Evolutionary conservation across 176 grass and related monocot species (phyloP).

Genomic region (Pontederia paniculata): DNA sequence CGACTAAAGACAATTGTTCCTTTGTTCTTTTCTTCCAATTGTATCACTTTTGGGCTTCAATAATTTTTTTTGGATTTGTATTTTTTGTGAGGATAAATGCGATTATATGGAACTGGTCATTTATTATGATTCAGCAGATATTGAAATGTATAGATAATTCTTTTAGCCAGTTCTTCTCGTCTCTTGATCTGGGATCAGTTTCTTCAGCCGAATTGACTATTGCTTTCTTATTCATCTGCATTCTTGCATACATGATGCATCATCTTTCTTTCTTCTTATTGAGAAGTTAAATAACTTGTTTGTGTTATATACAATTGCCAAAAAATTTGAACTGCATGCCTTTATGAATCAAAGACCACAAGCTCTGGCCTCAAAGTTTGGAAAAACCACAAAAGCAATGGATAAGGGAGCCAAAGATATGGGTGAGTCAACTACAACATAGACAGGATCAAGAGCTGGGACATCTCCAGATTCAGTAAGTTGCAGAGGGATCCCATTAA

Average conservation of each 20-base stretch:
- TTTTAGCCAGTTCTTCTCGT: background rate
- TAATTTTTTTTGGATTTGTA: background rate
- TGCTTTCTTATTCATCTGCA: background rate
- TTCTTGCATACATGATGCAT: background rate
- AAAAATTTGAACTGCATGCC: background rate
- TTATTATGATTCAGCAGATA: constrained; percentile 4
- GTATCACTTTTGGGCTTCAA: background rate
- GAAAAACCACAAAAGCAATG: constrained; percentile 68
- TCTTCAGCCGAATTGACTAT: background rate
- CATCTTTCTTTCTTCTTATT: too few relatives aligned
- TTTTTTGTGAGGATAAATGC: background rate
- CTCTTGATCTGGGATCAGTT: background rate
- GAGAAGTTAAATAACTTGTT: too few relatives aligned
- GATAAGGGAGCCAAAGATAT: constrained; percentile 50
- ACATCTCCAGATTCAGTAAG: constrained; percentile 52
- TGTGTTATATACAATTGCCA: too few relatives aligned
- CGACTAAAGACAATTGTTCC: too few relatives aligned
- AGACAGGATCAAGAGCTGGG: constrained; percentile 41
- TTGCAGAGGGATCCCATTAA: constrained; percentile 68
- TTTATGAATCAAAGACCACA: constrained; percentile 4
- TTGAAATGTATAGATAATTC: constrained; percentile 12
- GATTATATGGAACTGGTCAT: constrained; percentile 3
- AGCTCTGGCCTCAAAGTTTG: constrained; percentile 74
- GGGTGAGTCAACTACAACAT: constrained; percentile 47
- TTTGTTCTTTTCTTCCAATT: background rate